phyloP scores from a whole-genome alignment of 305 asterid species.

The Solanum hybrid region DNA sequence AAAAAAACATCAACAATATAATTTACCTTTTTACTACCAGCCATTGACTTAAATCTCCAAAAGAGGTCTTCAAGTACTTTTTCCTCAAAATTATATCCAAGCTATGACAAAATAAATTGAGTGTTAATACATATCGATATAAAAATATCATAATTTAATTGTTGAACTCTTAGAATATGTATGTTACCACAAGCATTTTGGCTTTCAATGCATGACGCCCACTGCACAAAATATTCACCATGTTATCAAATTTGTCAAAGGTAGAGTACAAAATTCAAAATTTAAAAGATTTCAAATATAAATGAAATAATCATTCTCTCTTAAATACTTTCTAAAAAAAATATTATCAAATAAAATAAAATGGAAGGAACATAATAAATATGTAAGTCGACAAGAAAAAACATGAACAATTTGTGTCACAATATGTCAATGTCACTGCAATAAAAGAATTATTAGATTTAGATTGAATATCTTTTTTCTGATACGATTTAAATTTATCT shows the following conservation, averaged over 20 bases:
- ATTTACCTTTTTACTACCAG: constrained; percentile 73
- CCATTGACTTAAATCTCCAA: constrained; percentile 68
- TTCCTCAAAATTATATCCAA: constrained; percentile 69
- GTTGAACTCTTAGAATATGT: not conserved
- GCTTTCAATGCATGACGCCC: constrained; percentile 76
- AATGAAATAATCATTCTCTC: not conserved
- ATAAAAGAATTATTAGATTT: too few species aligned
- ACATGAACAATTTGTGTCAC: not conserved
- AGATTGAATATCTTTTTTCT: not conserved
- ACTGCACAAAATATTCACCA: constrained; percentile 24
- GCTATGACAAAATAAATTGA: constrained; percentile 33
- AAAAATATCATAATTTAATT: not conserved
- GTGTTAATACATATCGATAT: not conserved
- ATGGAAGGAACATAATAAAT: not conserved
- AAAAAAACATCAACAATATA: not conserved
- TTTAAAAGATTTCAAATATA: not conserved
- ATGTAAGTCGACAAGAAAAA: not conserved
- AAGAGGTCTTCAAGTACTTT: constrained; percentile 76
- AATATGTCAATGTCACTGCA: not conserved
- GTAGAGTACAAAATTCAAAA: not conserved
- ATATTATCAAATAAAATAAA: too few species aligned
- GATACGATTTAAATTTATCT: too few species aligned
- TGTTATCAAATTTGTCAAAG: not conserved
- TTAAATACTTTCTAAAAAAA: not conserved
- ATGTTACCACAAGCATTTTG: constrained; percentile 55